Conservation (phyloP, 2,329 filamentous ascomycete species). For the Apiospora malaysiana region DNA sequence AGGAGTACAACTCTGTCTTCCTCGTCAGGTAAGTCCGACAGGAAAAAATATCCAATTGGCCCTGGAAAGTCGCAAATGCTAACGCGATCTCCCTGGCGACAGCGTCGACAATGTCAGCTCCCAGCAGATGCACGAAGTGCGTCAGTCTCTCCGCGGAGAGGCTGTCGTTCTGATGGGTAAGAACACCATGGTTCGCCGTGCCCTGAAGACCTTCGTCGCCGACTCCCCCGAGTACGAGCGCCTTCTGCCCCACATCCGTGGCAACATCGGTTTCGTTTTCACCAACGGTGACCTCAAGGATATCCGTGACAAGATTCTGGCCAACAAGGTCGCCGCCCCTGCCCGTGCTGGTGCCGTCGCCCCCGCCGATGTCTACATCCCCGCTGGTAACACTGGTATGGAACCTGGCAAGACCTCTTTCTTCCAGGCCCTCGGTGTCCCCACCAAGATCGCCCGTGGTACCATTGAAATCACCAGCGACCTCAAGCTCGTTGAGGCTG, state of each 20-base stretch:
- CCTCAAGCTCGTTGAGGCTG: constrained; percentile 95
- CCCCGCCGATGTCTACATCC: constrained; percentile 90
- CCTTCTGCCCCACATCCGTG: constrained; percentile 93
- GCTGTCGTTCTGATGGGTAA: constrained; percentile 99
- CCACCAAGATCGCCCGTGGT: constrained; percentile 99
- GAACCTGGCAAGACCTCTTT: constrained; percentile 99
- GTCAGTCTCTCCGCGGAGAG: constrained; percentile 85
- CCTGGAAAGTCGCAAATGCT: not conserved
- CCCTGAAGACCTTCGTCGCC: constrained; percentile 89
- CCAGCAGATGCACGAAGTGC: constrained; percentile 99
- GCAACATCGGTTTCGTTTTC: constrained; percentile 99
- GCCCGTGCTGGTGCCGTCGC: constrained; percentile 98
- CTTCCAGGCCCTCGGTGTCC: constrained; percentile 99
- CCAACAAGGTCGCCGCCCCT: constrained; percentile 97
- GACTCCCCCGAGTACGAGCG: constrained; percentile 98
- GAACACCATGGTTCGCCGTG: constrained; percentile 99
- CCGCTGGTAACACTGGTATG: constrained; percentile 99
- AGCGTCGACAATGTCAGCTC: constrained; percentile 98
- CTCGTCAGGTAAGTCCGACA: constrained; percentile 67
- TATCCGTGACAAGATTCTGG: constrained; percentile 90
- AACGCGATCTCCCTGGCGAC: not conserved
- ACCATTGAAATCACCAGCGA: constrained; percentile 99
- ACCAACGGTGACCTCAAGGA: constrained; percentile 95
- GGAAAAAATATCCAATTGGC: not conserved
- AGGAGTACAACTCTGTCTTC: constrained; percentile 98